These are phyloP conservation scores for Gigaspora rosea DNA, from an alignment of 192 early-diverging fungal genomes.

Conservation along the genomic window DNA sequence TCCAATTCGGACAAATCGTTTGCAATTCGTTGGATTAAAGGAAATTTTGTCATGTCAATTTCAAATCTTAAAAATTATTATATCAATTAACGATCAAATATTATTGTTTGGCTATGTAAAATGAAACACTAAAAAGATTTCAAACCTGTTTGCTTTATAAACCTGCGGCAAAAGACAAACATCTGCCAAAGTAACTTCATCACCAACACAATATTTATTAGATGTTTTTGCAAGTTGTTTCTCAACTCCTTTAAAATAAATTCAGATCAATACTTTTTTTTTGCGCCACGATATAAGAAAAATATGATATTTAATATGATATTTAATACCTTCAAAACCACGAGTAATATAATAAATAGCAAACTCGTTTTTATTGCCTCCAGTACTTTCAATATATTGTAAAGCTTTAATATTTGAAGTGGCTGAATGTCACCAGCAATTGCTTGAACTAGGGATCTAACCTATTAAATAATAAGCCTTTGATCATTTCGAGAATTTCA, in stretches of 20 bases:
- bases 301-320: conserved; percentile 34
- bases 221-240: conserved; percentile 57
- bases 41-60: too few species aligned
- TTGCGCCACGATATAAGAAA: neutral
- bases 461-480: too few species aligned
- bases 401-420: too few species aligned
- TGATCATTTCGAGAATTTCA: too few species aligned
- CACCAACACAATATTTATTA: conserved; percentile 77
- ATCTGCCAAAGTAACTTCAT: conserved; percentile 85
- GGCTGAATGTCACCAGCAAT: too few species aligned
- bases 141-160: conserved; percentile 73
- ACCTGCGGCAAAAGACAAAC: conserved; percentile 76
- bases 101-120: neutral
- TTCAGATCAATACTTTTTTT: neutral
- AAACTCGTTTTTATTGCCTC: too few species aligned
- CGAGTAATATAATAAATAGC: neutral
- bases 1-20: too few species aligned
- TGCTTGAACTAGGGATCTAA: too few species aligned
- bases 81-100: neutral
- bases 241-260: conserved; percentile 29
- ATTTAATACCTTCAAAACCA: too few species aligned
- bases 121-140: neutral
- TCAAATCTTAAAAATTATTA: conserved; percentile 40
- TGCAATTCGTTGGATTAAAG: too few species aligned
- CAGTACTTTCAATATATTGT: too few species aligned